Base-by-base conservation (phyloP, 139 green algal genomes). In the Chlorokybus atmophyticus region DNA sequence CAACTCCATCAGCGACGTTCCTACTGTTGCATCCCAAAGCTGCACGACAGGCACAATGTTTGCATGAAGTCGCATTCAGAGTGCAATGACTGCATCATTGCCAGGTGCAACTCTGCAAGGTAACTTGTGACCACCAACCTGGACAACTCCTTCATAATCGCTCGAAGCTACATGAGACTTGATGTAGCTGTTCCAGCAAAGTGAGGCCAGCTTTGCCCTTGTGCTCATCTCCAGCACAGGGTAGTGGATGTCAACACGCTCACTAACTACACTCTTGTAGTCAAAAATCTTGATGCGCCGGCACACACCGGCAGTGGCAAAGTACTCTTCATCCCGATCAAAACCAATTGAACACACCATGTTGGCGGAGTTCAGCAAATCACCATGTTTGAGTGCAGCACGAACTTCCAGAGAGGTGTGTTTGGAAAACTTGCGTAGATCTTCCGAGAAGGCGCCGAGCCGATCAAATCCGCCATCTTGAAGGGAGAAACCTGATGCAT, bases 341-440 rank as follows among this genome's bases (percentile, higher is more conserved):
- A 93, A 94, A 2, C 75, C 81, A 6, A 79, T 72, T 25, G 67
- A 77, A 40, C 78, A 94, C 21, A 93, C 77, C 73, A 94, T 88
- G 55, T 85, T 70, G 25, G 60, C 50, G 0, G 40, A 44, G 31
- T 68, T 68, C 47, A 85, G 32, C 35, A 80, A 49, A 56, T 81
- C 63, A 27, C 67, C 62, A 38, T 81, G 64, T 10, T 60, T 50
- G 29, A 84, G 59, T 27, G 62, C 69, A 29, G 82, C 71, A 21
- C 60, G 59, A 35, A 79, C 62, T 32, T 73, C 39, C 41, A 80
- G 63, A 17, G 4, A 10, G 26, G 31, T 64, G 17, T 52, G 57
- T 5, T 59, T 59, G 0, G 56, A 32, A 42, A 79, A 78, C 40
- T 82, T 62, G 48, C 60, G 61, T 1, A 88, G 67, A 52, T 79